Evolutionary conservation across 129 eudicot genomes (phyloP).

Genomic region (Flaveria robusta): DNA sequence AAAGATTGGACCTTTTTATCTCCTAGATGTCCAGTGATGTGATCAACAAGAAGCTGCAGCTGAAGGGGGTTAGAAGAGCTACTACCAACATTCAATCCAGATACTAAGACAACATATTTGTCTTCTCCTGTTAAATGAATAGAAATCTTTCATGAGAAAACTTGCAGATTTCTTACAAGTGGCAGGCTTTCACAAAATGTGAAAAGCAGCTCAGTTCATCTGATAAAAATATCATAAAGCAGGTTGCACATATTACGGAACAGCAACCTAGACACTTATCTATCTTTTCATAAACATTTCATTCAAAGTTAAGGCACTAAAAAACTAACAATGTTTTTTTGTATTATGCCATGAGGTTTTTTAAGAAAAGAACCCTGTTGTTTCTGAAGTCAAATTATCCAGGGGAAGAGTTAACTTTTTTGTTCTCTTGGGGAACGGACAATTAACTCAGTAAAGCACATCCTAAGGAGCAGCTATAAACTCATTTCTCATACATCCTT

Average conservation of each 20-base stretch:
- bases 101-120: conserved; percentile 77
- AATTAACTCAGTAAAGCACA: no score
- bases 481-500: neutral
- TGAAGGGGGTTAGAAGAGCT: conserved; percentile 78
- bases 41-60: conserved; percentile 87
- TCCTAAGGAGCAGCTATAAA: neutral
- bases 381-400: no score
- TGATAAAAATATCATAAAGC: neutral
- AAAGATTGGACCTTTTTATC: conserved; percentile 69
- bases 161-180: neutral
- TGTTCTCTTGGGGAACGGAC: no score
- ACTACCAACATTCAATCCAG: conserved; percentile 86
- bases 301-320: conserved; percentile 2
- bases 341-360: neutral
- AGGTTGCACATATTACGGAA: conserved; percentile 1
- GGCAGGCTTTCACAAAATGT: conserved; percentile 13
- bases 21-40: conserved; percentile 92
- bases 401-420: no score
- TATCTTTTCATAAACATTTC: neutral
- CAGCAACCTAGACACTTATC: neutral
- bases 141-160: neutral
- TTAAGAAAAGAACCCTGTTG: no score
- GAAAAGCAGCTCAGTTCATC: conserved; percentile 7
- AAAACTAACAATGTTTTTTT: neutral
- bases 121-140: conserved; percentile 65